Evolutionary conservation across 371 early-diverging fungal genomes (phyloP).

Genomic region (Mucor irregularis): DNA sequence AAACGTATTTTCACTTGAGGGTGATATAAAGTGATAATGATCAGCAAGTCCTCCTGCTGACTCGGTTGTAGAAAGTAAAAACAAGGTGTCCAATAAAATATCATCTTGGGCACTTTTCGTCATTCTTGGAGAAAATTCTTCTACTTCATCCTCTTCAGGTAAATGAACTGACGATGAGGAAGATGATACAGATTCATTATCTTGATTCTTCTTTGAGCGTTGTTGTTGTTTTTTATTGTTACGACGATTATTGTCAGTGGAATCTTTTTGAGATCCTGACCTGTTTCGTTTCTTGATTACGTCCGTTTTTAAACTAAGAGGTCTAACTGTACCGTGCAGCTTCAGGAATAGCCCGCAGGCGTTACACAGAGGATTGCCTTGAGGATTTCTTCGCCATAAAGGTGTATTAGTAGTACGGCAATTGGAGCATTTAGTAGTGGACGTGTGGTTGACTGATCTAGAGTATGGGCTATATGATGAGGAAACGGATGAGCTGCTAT

Average conservation of each 20-base stretch:
- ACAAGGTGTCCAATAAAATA: neutral
- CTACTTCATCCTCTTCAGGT: neutral
- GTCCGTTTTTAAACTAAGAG: slow-evolving; percentile 36
- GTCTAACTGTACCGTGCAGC: slow-evolving; percentile 31
- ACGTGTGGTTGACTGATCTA: neutral
- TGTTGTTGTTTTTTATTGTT: neutral
- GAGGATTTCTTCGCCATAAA: slow-evolving; percentile 33
- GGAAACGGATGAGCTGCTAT: neutral
- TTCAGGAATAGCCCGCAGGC: slow-evolving; percentile 35
- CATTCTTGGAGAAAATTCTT: neutral
- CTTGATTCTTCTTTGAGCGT: neutral
- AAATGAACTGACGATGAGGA: slow-evolving; percentile 1
- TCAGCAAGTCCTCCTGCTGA: too few relatives aligned
- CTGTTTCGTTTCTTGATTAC: slow-evolving; percentile 36
- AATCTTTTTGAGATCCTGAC: slow-evolving; percentile 11
- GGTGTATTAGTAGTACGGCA: slow-evolving; percentile 30
- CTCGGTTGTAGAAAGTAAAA: neutral
- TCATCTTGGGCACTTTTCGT: neutral
- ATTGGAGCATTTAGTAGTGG: slow-evolving; percentile 20
- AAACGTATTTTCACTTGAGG: neutral
- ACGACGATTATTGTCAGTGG: neutral
- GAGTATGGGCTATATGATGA: neutral
- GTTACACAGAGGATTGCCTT: slow-evolving; percentile 33
- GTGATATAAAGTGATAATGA: neutral
- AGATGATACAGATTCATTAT: slow-evolving; percentile 4